Base-by-base conservation (phyloP, 1,284 basidiomycete species). In the Phlebopus sp. region DNA sequence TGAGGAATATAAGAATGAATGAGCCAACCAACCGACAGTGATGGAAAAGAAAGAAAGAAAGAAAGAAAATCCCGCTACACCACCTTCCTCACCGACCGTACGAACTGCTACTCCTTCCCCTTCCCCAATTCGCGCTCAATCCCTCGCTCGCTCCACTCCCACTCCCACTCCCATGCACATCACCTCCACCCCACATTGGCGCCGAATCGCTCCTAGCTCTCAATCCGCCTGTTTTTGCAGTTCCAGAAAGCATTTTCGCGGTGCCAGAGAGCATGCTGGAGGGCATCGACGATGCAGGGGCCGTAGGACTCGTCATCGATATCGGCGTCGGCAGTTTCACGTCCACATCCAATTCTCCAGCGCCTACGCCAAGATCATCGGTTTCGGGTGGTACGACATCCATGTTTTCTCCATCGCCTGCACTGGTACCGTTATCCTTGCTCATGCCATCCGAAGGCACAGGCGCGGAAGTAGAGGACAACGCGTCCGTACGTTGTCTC, bases 121-220 rank as follows among this genome's bases (percentile, higher is more conserved):
- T 55, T 0, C 63, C 59, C 64, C 64, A 66, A 36, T 57, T 60
- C n/a, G 53, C 61, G 31, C 51, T 65, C 49, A 56, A 39, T 47
- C 51, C 55, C 37, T 56, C 51, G 51, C 36, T 32, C 29, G 55
- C 52, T 47, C 51, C 44, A 37, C 45, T 50, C 31, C 50, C 68
- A 66, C 34, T 47, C 39, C 50, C 59, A 45, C 51, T 46, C 23
- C 38, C 50, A 9, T 29, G 27, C 25, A 49, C 54, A 3, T 60
- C 57, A 41, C 67, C 59, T 13, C 60, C 67, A 52, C 72, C 72
- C 49, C 76, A 78, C 53, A 79, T 61, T 4, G 77, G 76, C 5
- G 77, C 76, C 25, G 75, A 77, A 59, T 79, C 77, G 45, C 77
- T 79, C 54, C 77, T 59, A 23, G 77, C 75, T 1, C 62, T 53